Evolutionary conservation across 192 early-diverging fungal genomes (phyloP), one percentile per base, ranked within the genome.

Genomic region (Umbelopsis ramanniana): DNA sequence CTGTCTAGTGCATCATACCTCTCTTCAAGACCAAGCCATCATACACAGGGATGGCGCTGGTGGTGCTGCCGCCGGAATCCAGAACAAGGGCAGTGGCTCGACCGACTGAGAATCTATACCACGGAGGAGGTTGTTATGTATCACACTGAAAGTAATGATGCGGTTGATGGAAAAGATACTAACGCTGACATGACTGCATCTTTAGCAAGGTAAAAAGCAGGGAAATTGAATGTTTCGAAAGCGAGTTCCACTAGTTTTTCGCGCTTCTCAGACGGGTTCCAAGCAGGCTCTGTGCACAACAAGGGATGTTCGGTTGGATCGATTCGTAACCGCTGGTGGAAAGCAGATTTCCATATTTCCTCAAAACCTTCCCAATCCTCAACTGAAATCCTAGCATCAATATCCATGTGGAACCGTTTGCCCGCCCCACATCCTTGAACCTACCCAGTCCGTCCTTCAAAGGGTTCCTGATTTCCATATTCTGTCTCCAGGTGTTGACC

Each of bases 11-110:
- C 40, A 43, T 50, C 48, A 50, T 57, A 77, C 91, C 93, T 82
- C 98, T 97, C 74, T 95, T 96, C 47, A 99, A 78, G 19, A 96
- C 94, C 76, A 91, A 98, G 38, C 98, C 98, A 75, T 99, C 98
- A 74, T 91, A 93, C 15, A 99, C 98, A n/a, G 98, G 96, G 4
- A 95, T 92, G 8, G 90, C 95, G 71, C 94, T 97, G 1, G 95
- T 94, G 57, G 84, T 89, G 43, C 89, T 84, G 74, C 91, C 95
- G 15, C 98, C 98, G 37, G 93, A 96, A 76, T 98, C 96, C 54
- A 99, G 74, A 35, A 99, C 94, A 23, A 99, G 83, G 8, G 92
- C 95, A 21, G 93, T 96, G 43, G 93, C 85, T 52, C 87, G 81
- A 37, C 98, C 98, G 5, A 94, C 87, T 5, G 96, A 91, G 73